These are phyloP conservation scores for Chloranthus sessilifolius DNA, from an alignment of 164 flowering plant genomes.

Conservation along the genomic window DNA sequence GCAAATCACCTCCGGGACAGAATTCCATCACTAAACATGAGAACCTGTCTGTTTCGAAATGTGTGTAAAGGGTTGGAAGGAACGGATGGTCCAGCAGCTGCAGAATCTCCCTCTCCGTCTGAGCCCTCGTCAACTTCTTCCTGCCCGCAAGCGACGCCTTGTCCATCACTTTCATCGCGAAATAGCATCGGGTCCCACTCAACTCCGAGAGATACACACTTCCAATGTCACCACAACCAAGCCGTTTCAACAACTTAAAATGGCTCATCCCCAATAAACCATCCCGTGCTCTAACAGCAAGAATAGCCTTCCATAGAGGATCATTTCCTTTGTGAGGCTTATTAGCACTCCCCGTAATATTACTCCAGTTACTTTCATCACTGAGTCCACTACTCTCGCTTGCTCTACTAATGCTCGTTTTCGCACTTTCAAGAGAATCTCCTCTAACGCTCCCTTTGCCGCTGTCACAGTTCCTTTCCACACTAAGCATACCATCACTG, in stretches of 20 bases:
- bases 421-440: conserved; percentile 84
- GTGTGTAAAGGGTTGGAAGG: conserved; percentile 61
- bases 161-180: conserved; percentile 88
- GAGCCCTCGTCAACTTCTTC: conserved; percentile 70
- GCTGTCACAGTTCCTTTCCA: conserved; percentile 65
- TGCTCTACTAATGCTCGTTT: conserved; percentile 82
- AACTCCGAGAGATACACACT: conserved; percentile 49
- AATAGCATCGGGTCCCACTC: conserved; percentile 35
- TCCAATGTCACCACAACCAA: conserved; percentile 88
- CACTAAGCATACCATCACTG: conserved; percentile 75
- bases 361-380: conserved; percentile 96
- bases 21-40: conserved; percentile 73
- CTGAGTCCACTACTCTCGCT: conserved; percentile 96
- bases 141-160: conserved; percentile 62
- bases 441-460: conserved; percentile 65
- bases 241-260: conserved; percentile 50
- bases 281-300: conserved; percentile 77
- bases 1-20: conserved; percentile 92
- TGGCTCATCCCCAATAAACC: conserved; percentile 94
- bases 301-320: conserved; percentile 95
- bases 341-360: conserved; percentile 76
- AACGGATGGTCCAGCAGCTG: conserved; percentile 77
- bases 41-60: conserved; percentile 57
- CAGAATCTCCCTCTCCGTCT: conserved; percentile 66
- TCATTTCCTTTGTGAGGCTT: conserved; percentile 98